Evolutionary conservation across 23 red algal species (phyloP), one percentile per base, ranked within the genome.

Genomic region (Gracilaria domingensis): DNA sequence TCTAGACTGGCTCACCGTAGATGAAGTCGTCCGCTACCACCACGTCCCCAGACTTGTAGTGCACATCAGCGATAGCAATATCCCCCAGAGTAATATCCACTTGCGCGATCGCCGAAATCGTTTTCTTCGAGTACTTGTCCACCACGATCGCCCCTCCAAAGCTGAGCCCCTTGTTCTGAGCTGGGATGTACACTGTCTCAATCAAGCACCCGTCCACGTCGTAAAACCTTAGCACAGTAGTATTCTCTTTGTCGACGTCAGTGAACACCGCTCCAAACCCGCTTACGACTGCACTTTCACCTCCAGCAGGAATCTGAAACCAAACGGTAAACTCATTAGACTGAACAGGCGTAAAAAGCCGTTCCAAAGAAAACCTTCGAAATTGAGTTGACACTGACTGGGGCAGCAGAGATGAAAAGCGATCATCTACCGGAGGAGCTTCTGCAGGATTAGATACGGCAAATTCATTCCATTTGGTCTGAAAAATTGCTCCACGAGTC

Each of bases 21-120:
- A 91, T 39, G 39, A 91, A 82, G 48, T 91, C 88, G 37, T 91
- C 88, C 17, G 60, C 28, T 6, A 91, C 88, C 16, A 91, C 88
- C 8, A 91, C 80, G 26, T 91, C 76, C n/a, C 75, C 57, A 9
- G 14, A 42, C 25, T 40, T 56, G 13, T n/a, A 37, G 36, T 91
- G 39, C 24, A 24, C 33, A 32, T 83, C 88, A 17, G 57, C 38
- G 7, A 91, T 84, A 26, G 75, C 62, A 11, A 32, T 34, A 75
- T 89, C 53, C 2, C 85, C 85, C 29, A 89, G 85, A 29, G 71
- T 89, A 8, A 89, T 81, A 45, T 40, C 72, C 24, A 38, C 72
- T 16, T 14, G 23, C 9, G 40, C 40, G 11, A 77, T 49, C 1
- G 26, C 37, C 12, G 39, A 49, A 0, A 59, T 75, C 16, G 76